Evolutionary conservation across 805 yeast genomes (phyloP).

Genomic region (Wickerhamomyces queroliae): DNA sequence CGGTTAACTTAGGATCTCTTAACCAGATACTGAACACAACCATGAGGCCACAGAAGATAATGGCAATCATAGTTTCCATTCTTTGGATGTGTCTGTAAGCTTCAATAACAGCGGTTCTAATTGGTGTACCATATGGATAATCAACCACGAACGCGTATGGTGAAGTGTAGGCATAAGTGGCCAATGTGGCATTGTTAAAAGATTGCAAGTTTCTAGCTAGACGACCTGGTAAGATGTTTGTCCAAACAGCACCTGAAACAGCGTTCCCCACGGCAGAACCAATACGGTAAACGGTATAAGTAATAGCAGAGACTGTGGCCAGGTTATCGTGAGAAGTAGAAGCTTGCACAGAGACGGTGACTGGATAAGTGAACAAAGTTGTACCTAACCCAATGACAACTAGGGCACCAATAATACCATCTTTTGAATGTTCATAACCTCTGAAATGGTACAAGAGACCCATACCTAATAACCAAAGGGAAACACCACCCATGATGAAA

Average conservation of each 20-base stretch:
- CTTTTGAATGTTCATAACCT: conserved; percentile 40
- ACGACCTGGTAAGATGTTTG: conserved; percentile 45
- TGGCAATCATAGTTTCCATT: conserved; percentile 43
- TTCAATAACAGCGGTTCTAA: conserved; percentile 48
- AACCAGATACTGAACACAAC: conserved; percentile 36
- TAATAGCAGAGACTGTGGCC: conserved; percentile 59
- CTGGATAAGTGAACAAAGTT: conserved; percentile 62
- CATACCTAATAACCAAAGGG: conserved; percentile 52
- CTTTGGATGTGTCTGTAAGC: conserved; percentile 56
- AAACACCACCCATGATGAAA: conserved; percentile 53
- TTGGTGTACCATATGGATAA: conserved; percentile 59
- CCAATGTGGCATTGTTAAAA: conserved; percentile 29
- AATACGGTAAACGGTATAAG: conserved; percentile 49
- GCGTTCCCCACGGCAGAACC: conserved; percentile 64
- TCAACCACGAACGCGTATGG: conserved; percentile 41
- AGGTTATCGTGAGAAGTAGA: conserved; percentile 60
- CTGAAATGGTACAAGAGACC: conserved; percentile 56
- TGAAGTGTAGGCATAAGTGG: conserved; percentile 37
- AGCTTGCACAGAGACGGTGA: conserved; percentile 58
- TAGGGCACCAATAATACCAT: conserved; percentile 63
- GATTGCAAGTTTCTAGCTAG: conserved; percentile 26
- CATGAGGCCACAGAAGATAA: conserved; percentile 43
- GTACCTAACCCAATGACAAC: conserved; percentile 66
- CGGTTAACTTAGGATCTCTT: conserved; percentile 38
- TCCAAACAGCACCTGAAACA: conserved; percentile 70